Evolutionary conservation across 768 basidiomycete species (phyloP).

Genomic region (Phanerochaete sordida): DNA sequence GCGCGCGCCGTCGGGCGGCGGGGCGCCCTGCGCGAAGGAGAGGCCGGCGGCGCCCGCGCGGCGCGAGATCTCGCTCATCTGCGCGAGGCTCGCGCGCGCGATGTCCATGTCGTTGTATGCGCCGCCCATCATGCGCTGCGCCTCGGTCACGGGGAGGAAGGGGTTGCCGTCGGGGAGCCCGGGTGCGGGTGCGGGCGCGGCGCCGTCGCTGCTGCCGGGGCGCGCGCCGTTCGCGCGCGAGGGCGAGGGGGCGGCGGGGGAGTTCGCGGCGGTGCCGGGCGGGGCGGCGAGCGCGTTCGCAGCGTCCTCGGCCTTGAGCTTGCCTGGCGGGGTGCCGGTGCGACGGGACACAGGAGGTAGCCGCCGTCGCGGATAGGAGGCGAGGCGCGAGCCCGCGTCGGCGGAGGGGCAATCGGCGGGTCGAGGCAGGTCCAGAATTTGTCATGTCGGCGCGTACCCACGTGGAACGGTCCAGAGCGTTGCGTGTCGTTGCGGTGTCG

Average conservation of each 20-base stretch:
- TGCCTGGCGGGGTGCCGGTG: slow-evolving; percentile 16
- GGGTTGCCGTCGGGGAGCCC: slow-evolving; percentile 34
- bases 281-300: not conserved
- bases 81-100: slow-evolving; percentile 64
- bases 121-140: slow-evolving; percentile 46
- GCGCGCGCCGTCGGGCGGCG: not conserved
- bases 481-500: not conserved
- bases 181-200: too few relatives aligned
- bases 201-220: not conserved
- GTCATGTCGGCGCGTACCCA: not conserved
- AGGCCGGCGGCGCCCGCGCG: slow-evolving; percentile 48
- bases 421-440: not conserved
- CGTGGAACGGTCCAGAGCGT: not conserved
- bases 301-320: slow-evolving; percentile 29
- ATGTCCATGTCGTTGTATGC: slow-evolving; percentile 52
- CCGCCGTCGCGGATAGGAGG: not conserved
- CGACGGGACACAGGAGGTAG: not conserved
- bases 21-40: slow-evolving; percentile 24
- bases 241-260: not conserved
- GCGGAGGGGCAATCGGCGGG: not conserved
- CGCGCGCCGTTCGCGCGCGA: not conserved
- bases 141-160: slow-evolving; percentile 57
- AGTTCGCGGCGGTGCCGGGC: not conserved
- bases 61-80: slow-evolving; percentile 77
- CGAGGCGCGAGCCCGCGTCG: not conserved